Evolutionary conservation across 805 yeast genomes (phyloP).

Genomic region (Candida railenensis): DNA sequence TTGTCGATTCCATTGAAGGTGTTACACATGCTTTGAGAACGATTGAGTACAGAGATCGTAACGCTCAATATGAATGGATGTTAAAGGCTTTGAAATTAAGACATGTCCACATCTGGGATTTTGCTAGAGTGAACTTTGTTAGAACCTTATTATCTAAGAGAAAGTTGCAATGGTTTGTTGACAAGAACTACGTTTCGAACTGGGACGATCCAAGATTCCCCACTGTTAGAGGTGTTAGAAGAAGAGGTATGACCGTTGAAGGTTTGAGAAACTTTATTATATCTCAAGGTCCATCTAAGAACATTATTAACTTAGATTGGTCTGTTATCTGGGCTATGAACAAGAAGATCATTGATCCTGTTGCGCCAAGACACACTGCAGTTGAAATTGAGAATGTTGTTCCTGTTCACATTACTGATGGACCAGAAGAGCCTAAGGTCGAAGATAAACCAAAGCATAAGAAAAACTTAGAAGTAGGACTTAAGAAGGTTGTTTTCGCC

Average conservation of each 20-base stretch:
- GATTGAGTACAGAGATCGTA: slow-evolving; percentile 97
- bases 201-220: slow-evolving; percentile 99
- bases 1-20: slow-evolving; percentile 94
- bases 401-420: slow-evolving; percentile 62
- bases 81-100: slow-evolving; percentile 76
- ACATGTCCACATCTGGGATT: slow-evolving; percentile 97
- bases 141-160: slow-evolving; percentile 95
- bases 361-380: slow-evolving; percentile 95
- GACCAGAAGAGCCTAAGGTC: slow-evolving; percentile 57
- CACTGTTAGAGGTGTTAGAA: slow-evolving; percentile 97
- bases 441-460: slow-evolving; percentile 91
- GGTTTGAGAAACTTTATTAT: slow-evolving; percentile 92
- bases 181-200: slow-evolving; percentile 77
- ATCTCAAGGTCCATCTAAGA: slow-evolving; percentile 97
- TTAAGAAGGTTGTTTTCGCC: slow-evolving; percentile 70
- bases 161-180: slow-evolving; percentile 99
- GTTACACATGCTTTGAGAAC: slow-evolving; percentile 98
- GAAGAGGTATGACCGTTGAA: slow-evolving; percentile 99
- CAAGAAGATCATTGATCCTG: slow-evolving; percentile 95
- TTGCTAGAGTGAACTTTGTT: slow-evolving; percentile 94
- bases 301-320: slow-evolving; percentile 97
- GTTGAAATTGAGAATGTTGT: slow-evolving; percentile 66
- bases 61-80: slow-evolving; percentile 98
- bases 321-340: slow-evolving; percentile 95
- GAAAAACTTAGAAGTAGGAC: slow-evolving; percentile 90